Evolutionary conservation across 148 eudicot genomes (phyloP).

Genomic region (Simmondsia chinensis): DNA sequence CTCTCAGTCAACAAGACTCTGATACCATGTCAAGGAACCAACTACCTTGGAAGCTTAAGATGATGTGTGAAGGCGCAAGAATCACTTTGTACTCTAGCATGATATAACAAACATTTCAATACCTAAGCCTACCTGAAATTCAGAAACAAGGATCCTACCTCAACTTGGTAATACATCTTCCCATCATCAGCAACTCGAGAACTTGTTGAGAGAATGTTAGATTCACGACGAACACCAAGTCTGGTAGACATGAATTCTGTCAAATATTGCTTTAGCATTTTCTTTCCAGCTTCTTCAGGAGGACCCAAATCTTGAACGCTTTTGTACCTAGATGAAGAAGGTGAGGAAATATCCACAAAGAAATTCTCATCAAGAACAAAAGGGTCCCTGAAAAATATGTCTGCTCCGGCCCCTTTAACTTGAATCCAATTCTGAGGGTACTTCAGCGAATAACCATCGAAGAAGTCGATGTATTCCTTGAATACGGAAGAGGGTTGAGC

Average conservation of each 20-base stretch:
- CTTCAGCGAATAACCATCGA: constrained; percentile 79
- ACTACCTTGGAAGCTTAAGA: too few species aligned
- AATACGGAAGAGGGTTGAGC: constrained; percentile 51
- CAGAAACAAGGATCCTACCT: constrained; percentile 36
- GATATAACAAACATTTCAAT: too few species aligned
- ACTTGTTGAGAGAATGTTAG: constrained; percentile 58
- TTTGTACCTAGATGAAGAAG: constrained; percentile 81
- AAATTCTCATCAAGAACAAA: constrained; percentile 82
- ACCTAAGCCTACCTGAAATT: background rate
- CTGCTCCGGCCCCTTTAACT: constrained; percentile 96
- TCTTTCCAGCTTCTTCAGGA: constrained; percentile 81
- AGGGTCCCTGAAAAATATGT: constrained; percentile 95
- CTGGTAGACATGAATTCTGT: constrained; percentile 98
- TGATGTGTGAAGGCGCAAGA: too few species aligned
- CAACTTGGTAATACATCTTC: constrained; percentile 70
- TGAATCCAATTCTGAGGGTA: constrained; percentile 91
- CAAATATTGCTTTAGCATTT: constrained; percentile 67
- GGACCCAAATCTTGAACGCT: constrained; percentile 87
- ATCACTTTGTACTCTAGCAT: too few species aligned
- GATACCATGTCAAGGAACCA: too few species aligned
- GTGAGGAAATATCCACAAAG: constrained; percentile 78
- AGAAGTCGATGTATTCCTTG: constrained; percentile 74
- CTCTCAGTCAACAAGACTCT: too few species aligned
- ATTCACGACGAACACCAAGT: constrained; percentile 87
- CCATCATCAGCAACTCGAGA: constrained; percentile 96